Evolutionary conservation across 1,139 yeast genomes (phyloP).

Genomic region (Arxiozyma slooffiae): DNA sequence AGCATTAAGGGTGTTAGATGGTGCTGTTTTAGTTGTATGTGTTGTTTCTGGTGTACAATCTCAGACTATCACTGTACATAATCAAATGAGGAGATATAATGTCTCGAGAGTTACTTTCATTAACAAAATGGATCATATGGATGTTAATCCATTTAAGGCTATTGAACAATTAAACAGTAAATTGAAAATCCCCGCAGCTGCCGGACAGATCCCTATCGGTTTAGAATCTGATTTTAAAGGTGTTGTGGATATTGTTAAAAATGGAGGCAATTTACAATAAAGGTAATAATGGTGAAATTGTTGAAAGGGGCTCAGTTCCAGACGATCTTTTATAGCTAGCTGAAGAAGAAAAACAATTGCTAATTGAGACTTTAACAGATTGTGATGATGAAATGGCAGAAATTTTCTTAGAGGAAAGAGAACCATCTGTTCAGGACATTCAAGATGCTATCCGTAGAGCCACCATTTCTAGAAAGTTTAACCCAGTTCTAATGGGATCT

Average conservation of each 20-base stretch:
- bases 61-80: conserved; percentile 95
- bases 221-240: conserved; percentile 78
- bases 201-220: conserved; percentile 95
- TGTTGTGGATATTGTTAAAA: conserved; percentile 81
- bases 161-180: conserved; percentile 83
- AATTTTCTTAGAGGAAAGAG: conserved; percentile 78
- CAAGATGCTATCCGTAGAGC: conserved; percentile 85
- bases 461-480: conserved; percentile 91
- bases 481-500: conserved; percentile 98
- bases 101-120: conserved; percentile 94
- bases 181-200: conserved; percentile 91
- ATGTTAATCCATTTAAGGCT: conserved; percentile 92
- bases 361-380: conserved; percentile 92
- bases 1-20: conserved; percentile 91
- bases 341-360: conserved; percentile 69
- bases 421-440: conserved; percentile 75
- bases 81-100: conserved; percentile 97
- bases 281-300: conserved; percentile 82
- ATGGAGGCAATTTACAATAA: conserved; percentile 81
- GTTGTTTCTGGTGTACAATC: conserved; percentile 98
- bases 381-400: conserved; percentile 97
- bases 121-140: conserved; percentile 98
- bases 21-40: conserved; percentile 96
- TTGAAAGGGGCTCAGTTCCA: conserved; percentile 60
- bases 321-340: conserved; percentile 63